Evolutionary conservation across 495 filamentous ascomycete species (phyloP).

Genomic region (Lindgomyces ingoldianus): DNA sequence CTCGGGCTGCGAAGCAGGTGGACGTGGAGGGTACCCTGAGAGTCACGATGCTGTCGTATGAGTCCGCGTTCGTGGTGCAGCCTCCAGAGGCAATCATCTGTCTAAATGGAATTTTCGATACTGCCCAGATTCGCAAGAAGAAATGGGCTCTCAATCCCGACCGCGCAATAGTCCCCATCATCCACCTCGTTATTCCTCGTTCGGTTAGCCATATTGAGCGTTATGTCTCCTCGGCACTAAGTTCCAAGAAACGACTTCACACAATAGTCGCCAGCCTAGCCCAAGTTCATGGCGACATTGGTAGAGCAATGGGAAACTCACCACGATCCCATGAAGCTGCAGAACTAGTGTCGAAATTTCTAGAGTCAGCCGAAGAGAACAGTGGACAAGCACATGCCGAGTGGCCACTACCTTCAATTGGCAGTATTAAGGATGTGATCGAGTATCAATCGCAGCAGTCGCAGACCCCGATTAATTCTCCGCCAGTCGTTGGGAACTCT

Average conservation of each 20-base stretch:
- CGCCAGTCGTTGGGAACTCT: background rate
- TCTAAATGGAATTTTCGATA: slow-evolving; percentile 14
- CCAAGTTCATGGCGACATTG: slow-evolving; percentile 15
- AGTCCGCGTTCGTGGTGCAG: slow-evolving; percentile 12
- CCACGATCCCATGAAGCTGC: slow-evolving; percentile 16
- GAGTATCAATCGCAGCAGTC: slow-evolving; percentile 20
- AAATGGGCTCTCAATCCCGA: slow-evolving; percentile 19
- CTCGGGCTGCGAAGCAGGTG: slow-evolving; percentile 2
- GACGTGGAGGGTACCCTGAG: slow-evolving; percentile 6
- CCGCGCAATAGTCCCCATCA: slow-evolving; percentile 6
- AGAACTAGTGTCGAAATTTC: slow-evolving; percentile 14
- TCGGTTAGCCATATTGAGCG: slow-evolving; percentile 24
- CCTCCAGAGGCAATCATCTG: slow-evolving; percentile 24
- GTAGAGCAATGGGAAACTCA: slow-evolving; percentile 3
- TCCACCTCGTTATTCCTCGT: slow-evolving; percentile 27
- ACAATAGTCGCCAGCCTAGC: slow-evolving; percentile 32
- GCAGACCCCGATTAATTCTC: background rate
- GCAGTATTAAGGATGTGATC: slow-evolving; percentile 31
- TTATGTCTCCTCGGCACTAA: slow-evolving; percentile 4
- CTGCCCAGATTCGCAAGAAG: slow-evolving; percentile 21
- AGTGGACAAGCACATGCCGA: background rate
- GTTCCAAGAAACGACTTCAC: slow-evolving; percentile 19
- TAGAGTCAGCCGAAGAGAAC: background rate
- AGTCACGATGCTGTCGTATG: slow-evolving; percentile 19
- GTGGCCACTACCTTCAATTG: slow-evolving; percentile 29